Evolutionary conservation across 2,329 filamentous ascomycete species (phyloP).

Genomic region (Pseudocercospora musae): DNA sequence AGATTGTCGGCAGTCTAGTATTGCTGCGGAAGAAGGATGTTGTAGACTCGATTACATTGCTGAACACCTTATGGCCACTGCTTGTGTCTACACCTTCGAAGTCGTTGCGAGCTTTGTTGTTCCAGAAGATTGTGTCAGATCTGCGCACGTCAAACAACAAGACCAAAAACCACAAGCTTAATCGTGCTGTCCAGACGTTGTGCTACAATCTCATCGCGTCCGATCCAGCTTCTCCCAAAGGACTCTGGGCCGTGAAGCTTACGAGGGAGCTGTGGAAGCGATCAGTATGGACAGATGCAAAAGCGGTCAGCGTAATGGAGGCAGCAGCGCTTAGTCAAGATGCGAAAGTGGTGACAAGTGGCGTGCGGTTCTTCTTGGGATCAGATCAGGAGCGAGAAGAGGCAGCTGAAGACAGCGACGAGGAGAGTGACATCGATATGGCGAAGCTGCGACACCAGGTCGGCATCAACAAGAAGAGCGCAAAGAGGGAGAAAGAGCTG

Average conservation of each 20-base stretch:
- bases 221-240: slow-evolving; percentile 79
- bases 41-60: slow-evolving; percentile 76
- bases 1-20: slow-evolving; percentile 87
- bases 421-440: slow-evolving; percentile 75
- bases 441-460: slow-evolving; percentile 78
- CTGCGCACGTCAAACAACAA: slow-evolving; percentile 84
- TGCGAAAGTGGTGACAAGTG: slow-evolving; percentile 84
- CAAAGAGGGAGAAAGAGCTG: slow-evolving; percentile 76
- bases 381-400: slow-evolving; percentile 96
- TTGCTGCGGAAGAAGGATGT: slow-evolving; percentile 87
- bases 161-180: slow-evolving; percentile 84
- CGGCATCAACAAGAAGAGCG: slow-evolving; percentile 94
- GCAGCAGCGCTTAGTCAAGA: slow-evolving; percentile 85
- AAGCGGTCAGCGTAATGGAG: slow-evolving; percentile 97
- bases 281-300: slow-evolving; percentile 92
- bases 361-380: slow-evolving; percentile 90
- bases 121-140: slow-evolving; percentile 88
- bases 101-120: slow-evolving; percentile 74
- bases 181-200: slow-evolving; percentile 87
- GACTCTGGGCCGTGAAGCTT: slow-evolving; percentile 93
- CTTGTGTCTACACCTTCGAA: slow-evolving; percentile 91
- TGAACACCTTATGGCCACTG: slow-evolving; percentile 92
- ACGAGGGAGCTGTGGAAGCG: slow-evolving; percentile 95
- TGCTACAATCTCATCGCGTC: slow-evolving; percentile 87
- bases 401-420: slow-evolving; percentile 75